phyloP scores from a whole-genome alignment of 345 rosid species.

The Durio zibethinus region DNA sequence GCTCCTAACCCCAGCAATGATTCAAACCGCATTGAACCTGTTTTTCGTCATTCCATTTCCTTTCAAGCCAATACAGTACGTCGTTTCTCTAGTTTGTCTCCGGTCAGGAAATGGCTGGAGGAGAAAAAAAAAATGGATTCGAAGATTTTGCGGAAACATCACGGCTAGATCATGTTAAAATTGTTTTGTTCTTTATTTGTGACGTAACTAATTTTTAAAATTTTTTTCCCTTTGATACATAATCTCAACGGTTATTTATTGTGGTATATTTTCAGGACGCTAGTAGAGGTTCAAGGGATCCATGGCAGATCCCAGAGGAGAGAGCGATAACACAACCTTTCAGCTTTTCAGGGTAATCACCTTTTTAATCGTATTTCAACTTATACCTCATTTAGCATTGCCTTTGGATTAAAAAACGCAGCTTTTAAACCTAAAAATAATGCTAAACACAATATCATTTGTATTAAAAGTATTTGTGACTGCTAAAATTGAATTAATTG shows the following conservation, averaged over 20 bases:
- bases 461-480: too few relatives aligned
- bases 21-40: background rate
- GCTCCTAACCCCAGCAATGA: background rate
- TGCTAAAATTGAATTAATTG: too few relatives aligned
- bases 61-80: background rate
- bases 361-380: background rate
- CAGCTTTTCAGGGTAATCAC: conserved; percentile 6
- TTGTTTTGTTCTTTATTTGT: background rate
- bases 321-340: background rate
- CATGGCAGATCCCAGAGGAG: background rate
- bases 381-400: too few relatives aligned
- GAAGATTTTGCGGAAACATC: background rate
- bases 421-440: too few relatives aligned
- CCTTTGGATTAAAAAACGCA: too few relatives aligned
- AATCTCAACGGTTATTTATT: background rate
- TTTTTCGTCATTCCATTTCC: background rate
- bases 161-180: background rate
- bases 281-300: conserved; percentile 2
- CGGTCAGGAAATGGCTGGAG: background rate
- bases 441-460: too few relatives aligned
- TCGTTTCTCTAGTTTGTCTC: background rate
- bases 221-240: background rate
- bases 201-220: background rate
- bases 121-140: background rate
- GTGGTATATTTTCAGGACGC: background rate